Base-by-base conservation (phyloP, 2,329 filamentous ascomycete genomes). In the Epichloe festucae region DNA sequence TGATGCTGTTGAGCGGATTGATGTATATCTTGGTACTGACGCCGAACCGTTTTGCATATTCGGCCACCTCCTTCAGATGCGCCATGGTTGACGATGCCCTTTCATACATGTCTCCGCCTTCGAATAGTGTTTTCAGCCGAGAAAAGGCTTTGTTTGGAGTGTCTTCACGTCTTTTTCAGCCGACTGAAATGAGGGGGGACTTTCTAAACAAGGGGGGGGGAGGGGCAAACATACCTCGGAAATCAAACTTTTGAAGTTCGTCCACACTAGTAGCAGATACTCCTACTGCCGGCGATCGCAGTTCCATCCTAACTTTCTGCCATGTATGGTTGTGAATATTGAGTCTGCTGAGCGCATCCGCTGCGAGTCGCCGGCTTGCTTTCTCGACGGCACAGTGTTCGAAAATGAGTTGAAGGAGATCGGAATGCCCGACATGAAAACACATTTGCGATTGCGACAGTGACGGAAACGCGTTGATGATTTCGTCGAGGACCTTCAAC, bases 401-500 rank as follows among this genome's bases (percentile, higher is more conserved):
- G 65, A 97, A 87, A n/a, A 97, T 85, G 19, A 89, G 75, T 51
- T 91, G 84, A 11, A 98, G 71, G 3, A 98, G 74, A 63, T 89
- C 84, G 0, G 88, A 88, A 63, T 98, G 93, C 47, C 93, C 93
- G 38, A 98, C 67, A 57, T 95, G 84, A 59, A 96, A 94, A 62
- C 87, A 94, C 81, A 96, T 89, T 27, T 82, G 79, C 2, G 77
- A 76, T 0, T 80, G 75, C 10, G 79, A 76, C 12, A 95, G 73
- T 2, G 84, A 81, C 0, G 90, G 90, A 56, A 97, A 90, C 5
- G 84, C 78, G 47, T 82, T 76, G 15, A 94, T 78, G 41, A 96
- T 85, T 64, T 98, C 93, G 63, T 98, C 93, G 21, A 97, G 72
- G 2, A 97, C 90, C 60, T 96, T 97, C 58, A 98, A 79, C 0